Conservation (phyloP, 371 early-diverging fungal species). For the Mortierella sp. region DNA sequence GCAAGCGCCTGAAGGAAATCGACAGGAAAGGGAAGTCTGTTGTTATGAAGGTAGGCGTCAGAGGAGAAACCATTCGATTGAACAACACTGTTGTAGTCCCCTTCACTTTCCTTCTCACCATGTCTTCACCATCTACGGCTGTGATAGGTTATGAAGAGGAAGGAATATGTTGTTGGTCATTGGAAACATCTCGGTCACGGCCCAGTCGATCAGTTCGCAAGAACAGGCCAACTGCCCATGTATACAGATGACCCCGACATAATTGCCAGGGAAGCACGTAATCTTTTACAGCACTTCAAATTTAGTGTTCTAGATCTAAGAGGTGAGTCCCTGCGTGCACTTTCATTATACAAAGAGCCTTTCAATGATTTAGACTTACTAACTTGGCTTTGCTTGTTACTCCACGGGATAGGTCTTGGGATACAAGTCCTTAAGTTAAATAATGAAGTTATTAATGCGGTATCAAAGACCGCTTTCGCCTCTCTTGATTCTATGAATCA, state of each 20-base stretch:
- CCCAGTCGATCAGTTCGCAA: conserved; percentile 70
- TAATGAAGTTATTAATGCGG: conserved; percentile 31
- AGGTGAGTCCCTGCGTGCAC: conserved; percentile 34
- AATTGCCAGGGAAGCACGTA: conserved; percentile 61
- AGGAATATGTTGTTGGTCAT: conserved; percentile 63
- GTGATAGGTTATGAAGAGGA: conserved; percentile 61
- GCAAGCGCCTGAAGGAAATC: conserved; percentile 62
- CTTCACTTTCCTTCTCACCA: background rate
- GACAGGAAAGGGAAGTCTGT: conserved; percentile 63
- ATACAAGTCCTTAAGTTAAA: conserved; percentile 74
- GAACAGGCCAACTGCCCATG: conserved; percentile 61
- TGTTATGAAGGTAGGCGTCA: conserved; percentile 66
- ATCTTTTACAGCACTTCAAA: conserved; percentile 61
- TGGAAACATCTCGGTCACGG: conserved; percentile 79
- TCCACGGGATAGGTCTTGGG: conserved; percentile 59
- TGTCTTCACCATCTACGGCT: background rate
- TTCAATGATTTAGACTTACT: background rate
- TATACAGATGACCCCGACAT: conserved; percentile 62
- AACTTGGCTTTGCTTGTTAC: background rate
- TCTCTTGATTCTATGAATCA: conserved; percentile 22
- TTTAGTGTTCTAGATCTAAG: conserved; percentile 70
- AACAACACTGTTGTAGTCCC: background rate
- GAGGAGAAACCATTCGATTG: background rate
- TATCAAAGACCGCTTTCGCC: conserved; percentile 16
- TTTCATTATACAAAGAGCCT: background rate